phyloP scores from a whole-genome alignment of 768 basidiomycete genomes.

The Boletus patriciae region DNA sequence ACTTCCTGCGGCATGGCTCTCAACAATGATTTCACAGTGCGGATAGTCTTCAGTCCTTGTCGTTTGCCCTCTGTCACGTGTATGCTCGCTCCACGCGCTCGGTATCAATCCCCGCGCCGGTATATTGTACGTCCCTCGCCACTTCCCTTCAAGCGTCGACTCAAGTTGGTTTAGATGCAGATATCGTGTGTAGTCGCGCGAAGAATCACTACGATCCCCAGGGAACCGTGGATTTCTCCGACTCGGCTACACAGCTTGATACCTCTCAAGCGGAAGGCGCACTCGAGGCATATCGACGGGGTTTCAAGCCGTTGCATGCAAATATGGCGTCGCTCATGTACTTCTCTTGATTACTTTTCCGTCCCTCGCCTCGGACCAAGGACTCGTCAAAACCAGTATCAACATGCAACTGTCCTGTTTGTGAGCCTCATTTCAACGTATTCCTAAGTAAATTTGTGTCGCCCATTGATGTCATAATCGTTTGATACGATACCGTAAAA shows the following conservation, averaged over 20 bases:
- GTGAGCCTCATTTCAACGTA: neutral
- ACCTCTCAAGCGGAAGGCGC: slow-evolving; percentile 40
- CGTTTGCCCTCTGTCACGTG: slow-evolving; percentile 78
- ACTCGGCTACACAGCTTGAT: slow-evolving; percentile 51
- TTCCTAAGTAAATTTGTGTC: neutral
- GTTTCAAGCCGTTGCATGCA: slow-evolving; percentile 57
- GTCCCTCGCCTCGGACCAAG: neutral
- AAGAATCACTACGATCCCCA: slow-evolving; percentile 79
- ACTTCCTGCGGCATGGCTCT: neutral
- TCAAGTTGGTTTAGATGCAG: slow-evolving; percentile 54
- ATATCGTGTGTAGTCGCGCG: slow-evolving; percentile 72
- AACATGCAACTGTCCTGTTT: neutral
- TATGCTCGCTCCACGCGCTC: slow-evolving; percentile 80
- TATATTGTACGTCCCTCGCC: slow-evolving; percentile 58
- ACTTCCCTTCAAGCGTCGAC: neutral
- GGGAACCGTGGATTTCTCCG: slow-evolving; percentile 56
- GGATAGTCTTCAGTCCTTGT: slow-evolving; percentile 65
- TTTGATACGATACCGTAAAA: slow-evolving; percentile 1
- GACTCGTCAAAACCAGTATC: neutral
- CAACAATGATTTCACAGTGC: slow-evolving; percentile 40
- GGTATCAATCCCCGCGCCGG: slow-evolving; percentile 80
- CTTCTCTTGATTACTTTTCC: slow-evolving; percentile 41
- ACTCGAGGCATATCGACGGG: slow-evolving; percentile 49
- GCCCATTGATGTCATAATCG: neutral
- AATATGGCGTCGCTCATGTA: slow-evolving; percentile 58